Conservation (phyloP, 1,139 yeast species). For the Wickerhamomyces sp. region DNA sequence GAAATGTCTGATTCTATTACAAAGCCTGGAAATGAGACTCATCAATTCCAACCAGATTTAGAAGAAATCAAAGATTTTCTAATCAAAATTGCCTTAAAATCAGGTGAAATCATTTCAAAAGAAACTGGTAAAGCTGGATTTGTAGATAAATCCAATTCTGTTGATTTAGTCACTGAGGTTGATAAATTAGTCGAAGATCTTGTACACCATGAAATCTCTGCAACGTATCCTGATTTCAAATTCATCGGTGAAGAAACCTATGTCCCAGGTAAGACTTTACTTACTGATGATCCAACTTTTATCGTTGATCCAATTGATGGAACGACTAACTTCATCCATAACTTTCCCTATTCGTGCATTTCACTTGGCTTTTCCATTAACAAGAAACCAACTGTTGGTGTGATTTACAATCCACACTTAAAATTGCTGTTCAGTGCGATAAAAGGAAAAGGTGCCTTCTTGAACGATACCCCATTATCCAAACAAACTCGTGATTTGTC, state of each 20-base stretch:
- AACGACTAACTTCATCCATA: conserved; percentile 56
- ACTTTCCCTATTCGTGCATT: conserved; percentile 54
- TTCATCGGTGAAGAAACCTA: conserved; percentile 59
- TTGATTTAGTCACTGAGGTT: conserved; percentile 53
- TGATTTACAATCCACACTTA: conserved; percentile 51
- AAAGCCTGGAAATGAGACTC: too few relatives aligned
- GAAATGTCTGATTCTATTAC: too few relatives aligned
- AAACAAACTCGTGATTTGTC: conserved; percentile 29
- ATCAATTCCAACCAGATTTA: too few relatives aligned
- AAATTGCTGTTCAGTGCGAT: conserved; percentile 45
- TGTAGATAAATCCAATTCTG: conserved; percentile 51
- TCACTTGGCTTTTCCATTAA: conserved; percentile 51
- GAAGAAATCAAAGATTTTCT: conserved; percentile 36
- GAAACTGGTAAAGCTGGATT: conserved; percentile 43
- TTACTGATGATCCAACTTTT: conserved; percentile 51
- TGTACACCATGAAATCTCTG: conserved; percentile 32
- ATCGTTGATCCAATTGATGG: conserved; percentile 62
- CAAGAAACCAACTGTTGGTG: conserved; percentile 50
- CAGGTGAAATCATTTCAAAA: conserved; percentile 43
- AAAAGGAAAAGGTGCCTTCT: conserved; percentile 45
- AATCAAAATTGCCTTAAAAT: conserved; percentile 43
- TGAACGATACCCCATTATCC: conserved; percentile 35
- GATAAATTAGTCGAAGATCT: conserved; percentile 49
- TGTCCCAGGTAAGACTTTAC: conserved; percentile 37
- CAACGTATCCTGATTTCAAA: conserved; percentile 39